Evolutionary conservation across 352 stramenopile species (phyloP).

Genomic region (Phytophthora tubulina): DNA sequence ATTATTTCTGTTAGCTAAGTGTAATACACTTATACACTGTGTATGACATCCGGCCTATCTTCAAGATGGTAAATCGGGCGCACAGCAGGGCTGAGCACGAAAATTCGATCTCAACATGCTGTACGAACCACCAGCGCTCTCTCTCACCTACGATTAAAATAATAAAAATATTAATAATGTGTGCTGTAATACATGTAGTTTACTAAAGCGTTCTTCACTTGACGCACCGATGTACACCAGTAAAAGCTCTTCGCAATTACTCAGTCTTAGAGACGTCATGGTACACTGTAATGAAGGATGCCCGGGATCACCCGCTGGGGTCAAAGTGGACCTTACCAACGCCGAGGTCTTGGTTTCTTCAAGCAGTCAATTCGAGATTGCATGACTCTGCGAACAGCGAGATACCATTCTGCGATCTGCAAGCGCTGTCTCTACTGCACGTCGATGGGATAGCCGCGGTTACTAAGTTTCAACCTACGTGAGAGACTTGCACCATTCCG

Average conservation of each 20-base stretch:
- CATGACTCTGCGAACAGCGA: not conserved
- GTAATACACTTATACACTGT: too few relatives aligned
- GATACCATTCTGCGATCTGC: conserved; percentile 3
- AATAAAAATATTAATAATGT: not conserved
- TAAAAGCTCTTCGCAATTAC: too few relatives aligned
- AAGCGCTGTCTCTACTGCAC: not conserved
- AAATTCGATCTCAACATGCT: not conserved
- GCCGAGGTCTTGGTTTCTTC: not conserved
- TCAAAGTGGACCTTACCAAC: not conserved
- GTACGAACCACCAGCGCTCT: too few relatives aligned
- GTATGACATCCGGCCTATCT: conserved; percentile 3
- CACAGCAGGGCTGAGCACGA: not conserved
- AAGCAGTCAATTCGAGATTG: not conserved
- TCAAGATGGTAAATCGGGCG: not conserved
- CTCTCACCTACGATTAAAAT: too few relatives aligned
- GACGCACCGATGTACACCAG: too few relatives aligned
- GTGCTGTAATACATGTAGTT: too few relatives aligned
- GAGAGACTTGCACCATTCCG: conserved; percentile 1
- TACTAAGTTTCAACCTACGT: not conserved
- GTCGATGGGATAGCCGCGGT: not conserved
- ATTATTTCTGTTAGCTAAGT: too few relatives aligned
- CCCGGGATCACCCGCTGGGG: too few relatives aligned
- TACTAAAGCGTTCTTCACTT: too few relatives aligned
- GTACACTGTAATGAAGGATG: too few relatives aligned
- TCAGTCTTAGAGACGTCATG: too few relatives aligned